These are phyloP conservation scores for Xylogone sp. DNA, from an alignment of 2,329 filamentous ascomycete genomes.

Conservation along the genomic window DNA sequence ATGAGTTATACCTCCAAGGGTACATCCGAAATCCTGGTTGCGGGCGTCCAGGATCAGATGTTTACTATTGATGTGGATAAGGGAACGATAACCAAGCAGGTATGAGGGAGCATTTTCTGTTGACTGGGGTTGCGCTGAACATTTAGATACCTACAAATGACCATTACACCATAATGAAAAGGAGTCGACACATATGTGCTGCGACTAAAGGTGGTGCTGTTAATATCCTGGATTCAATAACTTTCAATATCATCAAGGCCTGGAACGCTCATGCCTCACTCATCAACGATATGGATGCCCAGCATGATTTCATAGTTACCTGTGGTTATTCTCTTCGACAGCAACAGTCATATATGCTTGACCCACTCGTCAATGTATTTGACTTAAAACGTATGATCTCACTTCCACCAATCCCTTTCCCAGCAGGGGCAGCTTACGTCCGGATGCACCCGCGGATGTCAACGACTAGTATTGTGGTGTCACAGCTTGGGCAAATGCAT, in stretches of 20 bases:
- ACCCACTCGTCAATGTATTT: constrained; percentile 92
- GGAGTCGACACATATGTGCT: constrained; percentile 85
- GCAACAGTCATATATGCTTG: constrained; percentile 74
- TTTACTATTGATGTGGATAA: constrained; percentile 70
- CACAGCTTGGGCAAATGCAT: constrained; percentile 89
- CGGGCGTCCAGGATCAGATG: constrained; percentile 83
- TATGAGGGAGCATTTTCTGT: constrained; percentile 25
- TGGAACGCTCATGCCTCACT: constrained; percentile 88
- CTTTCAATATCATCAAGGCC: constrained; percentile 73
- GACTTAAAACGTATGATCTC: constrained; percentile 88
- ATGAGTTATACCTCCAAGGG: constrained; percentile 94
- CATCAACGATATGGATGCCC: constrained; percentile 96
- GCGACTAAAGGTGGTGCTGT: constrained; percentile 80
- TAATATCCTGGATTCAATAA: constrained; percentile 78
- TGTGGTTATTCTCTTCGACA: constrained; percentile 89
- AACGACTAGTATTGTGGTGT: constrained; percentile 90
- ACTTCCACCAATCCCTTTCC: constrained; percentile 86
- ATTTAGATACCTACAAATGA: constrained; percentile 63
- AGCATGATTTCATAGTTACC: constrained; percentile 91
- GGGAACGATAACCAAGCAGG: constrained; percentile 67
- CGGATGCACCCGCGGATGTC: constrained; percentile 95
- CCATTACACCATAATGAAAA: constrained; percentile 89
- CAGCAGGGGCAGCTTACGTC: constrained; percentile 88
- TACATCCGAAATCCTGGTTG: constrained; percentile 78
- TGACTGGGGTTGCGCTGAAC: constrained; percentile 25